phyloP scores from a whole-genome alignment of 805 yeast species.

The Zygotorulaspora danielsina region DNA sequence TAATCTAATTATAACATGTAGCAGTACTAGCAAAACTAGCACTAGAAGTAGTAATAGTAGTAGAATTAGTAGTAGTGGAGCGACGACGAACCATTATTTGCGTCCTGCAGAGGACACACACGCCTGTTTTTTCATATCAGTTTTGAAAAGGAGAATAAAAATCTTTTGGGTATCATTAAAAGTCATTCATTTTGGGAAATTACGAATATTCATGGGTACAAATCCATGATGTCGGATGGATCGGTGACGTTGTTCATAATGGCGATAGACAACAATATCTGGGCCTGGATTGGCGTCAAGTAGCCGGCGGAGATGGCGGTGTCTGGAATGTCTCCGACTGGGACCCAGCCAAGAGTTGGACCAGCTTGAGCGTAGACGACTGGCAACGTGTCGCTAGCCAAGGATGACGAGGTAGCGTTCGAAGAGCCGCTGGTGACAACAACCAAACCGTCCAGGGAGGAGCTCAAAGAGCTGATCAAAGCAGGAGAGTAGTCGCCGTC shows the following conservation, averaged over 20 bases:
- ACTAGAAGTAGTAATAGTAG: too few relatives aligned
- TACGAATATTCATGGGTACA: conserved; percentile 11
- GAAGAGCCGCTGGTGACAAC: conserved; percentile 19
- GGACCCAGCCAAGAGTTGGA: conserved; percentile 17
- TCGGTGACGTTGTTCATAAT: conserved; percentile 25
- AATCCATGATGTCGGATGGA: conserved; percentile 2
- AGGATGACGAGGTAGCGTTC: conserved; percentile 20
- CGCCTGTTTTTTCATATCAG: background rate
- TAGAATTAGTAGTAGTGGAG: too few relatives aligned
- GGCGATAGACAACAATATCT: conserved; percentile 31
- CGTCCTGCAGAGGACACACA: too few relatives aligned
- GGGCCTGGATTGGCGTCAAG: conserved; percentile 33
- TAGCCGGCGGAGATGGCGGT: conserved; percentile 32
- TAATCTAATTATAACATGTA: too few relatives aligned
- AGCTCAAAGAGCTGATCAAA: conserved; percentile 17
- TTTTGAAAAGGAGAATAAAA: background rate
- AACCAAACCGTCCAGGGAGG: conserved; percentile 25
- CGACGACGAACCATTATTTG: too few relatives aligned
- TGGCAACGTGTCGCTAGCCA: conserved; percentile 19
- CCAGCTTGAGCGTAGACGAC: conserved; percentile 30
- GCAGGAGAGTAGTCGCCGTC: conserved; percentile 23
- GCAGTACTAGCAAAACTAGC: too few relatives aligned
- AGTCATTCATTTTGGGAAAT: background rate
- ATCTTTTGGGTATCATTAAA: conserved; percentile 3
- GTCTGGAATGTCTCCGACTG: conserved; percentile 20